Evolutionary conservation across 371 early-diverging fungal species (phyloP).

Genomic region (Apophysomyces variabilis): DNA sequence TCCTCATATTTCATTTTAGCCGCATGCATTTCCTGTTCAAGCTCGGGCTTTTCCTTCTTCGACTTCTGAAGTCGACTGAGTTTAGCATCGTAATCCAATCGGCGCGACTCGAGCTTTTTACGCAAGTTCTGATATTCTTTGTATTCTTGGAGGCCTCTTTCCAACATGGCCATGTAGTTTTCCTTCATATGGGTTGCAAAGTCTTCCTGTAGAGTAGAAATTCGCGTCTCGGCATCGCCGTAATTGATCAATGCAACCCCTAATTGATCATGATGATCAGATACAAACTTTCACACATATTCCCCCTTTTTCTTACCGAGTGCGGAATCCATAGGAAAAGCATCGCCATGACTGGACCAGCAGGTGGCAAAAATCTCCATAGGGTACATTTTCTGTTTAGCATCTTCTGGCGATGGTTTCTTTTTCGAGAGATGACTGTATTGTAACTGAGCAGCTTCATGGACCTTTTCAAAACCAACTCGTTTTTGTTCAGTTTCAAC

Average conservation of each 20-base stretch:
- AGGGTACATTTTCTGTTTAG: slow-evolving; percentile 60
- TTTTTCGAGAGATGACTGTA: slow-evolving; percentile 51
- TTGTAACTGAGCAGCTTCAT: slow-evolving; percentile 27
- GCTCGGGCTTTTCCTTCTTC: slow-evolving; percentile 88
- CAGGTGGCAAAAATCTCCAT: slow-evolving; percentile 64
- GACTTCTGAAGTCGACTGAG: slow-evolving; percentile 81
- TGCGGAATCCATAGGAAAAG: slow-evolving; percentile 61
- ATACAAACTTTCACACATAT: background rate
- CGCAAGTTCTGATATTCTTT: slow-evolving; percentile 72
- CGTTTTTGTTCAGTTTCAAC: slow-evolving; percentile 36
- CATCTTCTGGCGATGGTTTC: slow-evolving; percentile 62
- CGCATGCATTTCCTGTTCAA: slow-evolving; percentile 89
- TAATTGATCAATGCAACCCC: slow-evolving; percentile 57
- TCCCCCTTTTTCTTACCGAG: slow-evolving; percentile 51
- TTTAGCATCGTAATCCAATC: slow-evolving; percentile 94
- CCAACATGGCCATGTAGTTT: slow-evolving; percentile 53
- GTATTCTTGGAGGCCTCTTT: slow-evolving; percentile 54
- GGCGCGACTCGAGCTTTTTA: slow-evolving; percentile 86
- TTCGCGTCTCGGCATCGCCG: slow-evolving; percentile 68
- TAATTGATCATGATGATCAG: slow-evolving; percentile 15
- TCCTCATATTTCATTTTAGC: slow-evolving; percentile 94
- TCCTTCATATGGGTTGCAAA: slow-evolving; percentile 47
- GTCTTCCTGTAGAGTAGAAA: slow-evolving; percentile 66
- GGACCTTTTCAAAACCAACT: slow-evolving; percentile 42
- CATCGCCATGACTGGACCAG: slow-evolving; percentile 63